Evolutionary conservation across 2,329 filamentous ascomycete genomes (phyloP).

Genomic region (Didymella pomorum): DNA sequence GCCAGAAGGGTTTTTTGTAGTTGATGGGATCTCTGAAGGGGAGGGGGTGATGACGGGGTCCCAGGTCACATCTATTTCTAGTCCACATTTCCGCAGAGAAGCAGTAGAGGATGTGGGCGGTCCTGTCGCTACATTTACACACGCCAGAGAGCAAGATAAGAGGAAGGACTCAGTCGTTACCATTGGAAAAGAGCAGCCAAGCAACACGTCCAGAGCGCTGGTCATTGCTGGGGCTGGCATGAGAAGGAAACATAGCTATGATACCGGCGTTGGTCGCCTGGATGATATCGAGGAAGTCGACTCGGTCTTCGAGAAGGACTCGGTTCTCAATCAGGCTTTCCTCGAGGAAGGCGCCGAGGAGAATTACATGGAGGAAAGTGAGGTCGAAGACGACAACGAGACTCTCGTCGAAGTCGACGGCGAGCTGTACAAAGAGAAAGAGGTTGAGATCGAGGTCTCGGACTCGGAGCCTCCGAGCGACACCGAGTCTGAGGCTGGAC

Average conservation of each 20-base stretch:
- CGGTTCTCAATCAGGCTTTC: slow-evolving; percentile 28
- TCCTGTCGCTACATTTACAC: slow-evolving; percentile 19
- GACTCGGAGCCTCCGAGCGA: slow-evolving; percentile 31
- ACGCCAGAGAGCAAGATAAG: slow-evolving; percentile 6
- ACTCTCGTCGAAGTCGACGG: slow-evolving; percentile 25
- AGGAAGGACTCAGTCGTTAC: slow-evolving; percentile 13
- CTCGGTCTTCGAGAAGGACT: slow-evolving; percentile 18
- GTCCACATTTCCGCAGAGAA: slow-evolving; percentile 42
- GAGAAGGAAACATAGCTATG: slow-evolving; percentile 21
- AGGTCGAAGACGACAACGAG: slow-evolving; percentile 10
- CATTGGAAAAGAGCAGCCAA: slow-evolving; percentile 8
- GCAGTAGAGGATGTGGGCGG: slow-evolving; percentile 34
- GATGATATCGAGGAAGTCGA: slow-evolving; percentile 19
- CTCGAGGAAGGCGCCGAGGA: slow-evolving; percentile 17
- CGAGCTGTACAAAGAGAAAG: slow-evolving; percentile 21
- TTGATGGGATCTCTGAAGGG: slow-evolving; percentile 43
- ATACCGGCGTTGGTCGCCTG: slow-evolving; percentile 10
- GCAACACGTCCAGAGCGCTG: slow-evolving; percentile 6
- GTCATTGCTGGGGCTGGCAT: slow-evolving; percentile 18
- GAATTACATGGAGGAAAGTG: slow-evolving; percentile 16
- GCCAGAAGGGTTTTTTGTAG: slow-evolving; percentile 62
- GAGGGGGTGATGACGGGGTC: slow-evolving; percentile 40
- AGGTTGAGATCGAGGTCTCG: slow-evolving; percentile 33
- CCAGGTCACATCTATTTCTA: slow-evolving; percentile 33
- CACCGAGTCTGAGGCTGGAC: slow-evolving; percentile 25